Conservation (phyloP, 805 yeast genomes). For the Myxozyma kluyveri region DNA sequence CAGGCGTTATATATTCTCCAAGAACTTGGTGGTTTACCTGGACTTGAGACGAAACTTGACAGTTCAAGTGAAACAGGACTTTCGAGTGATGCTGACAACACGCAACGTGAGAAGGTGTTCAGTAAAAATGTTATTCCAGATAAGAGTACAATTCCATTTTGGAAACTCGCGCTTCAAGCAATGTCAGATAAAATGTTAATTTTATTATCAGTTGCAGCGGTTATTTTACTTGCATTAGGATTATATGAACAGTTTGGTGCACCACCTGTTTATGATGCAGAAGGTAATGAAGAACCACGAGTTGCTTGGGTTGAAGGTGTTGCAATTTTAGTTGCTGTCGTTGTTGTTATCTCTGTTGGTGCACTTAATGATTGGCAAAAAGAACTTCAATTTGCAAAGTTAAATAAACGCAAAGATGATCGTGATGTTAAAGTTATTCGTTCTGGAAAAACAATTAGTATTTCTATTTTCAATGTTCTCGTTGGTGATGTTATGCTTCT, state of each 20-base stretch:
- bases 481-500: constrained; percentile 83
- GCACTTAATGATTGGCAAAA: constrained; percentile 96
- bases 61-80: constrained; percentile 39
- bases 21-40: constrained; percentile 41
- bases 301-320: constrained; percentile 98
- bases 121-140: constrained; percentile 75
- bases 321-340: constrained; percentile 88
- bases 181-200: constrained; percentile 88
- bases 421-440: constrained; percentile 75
- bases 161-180: constrained; percentile 72
- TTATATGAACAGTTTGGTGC: constrained; percentile 89
- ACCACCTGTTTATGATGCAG: constrained; percentile 70
- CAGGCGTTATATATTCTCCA: constrained; percentile 39
- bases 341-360: constrained; percentile 88
- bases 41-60: constrained; percentile 35
- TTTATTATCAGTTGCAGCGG: constrained; percentile 78
- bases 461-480: constrained; percentile 69
- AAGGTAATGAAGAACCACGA: constrained; percentile 72
- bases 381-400: constrained; percentile 84
- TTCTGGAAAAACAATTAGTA: constrained; percentile 61
- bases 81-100: constrained; percentile 28
- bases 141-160: constrained; percentile 64
- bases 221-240: constrained; percentile 85
- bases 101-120: constrained; percentile 47
- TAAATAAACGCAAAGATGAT: constrained; percentile 85